Evolutionary conservation across 202 grass and related monocot genomes (phyloP), one percentile per base, ranked within the genome.

Genomic region (Dendrocalamus latiflorus): DNA sequence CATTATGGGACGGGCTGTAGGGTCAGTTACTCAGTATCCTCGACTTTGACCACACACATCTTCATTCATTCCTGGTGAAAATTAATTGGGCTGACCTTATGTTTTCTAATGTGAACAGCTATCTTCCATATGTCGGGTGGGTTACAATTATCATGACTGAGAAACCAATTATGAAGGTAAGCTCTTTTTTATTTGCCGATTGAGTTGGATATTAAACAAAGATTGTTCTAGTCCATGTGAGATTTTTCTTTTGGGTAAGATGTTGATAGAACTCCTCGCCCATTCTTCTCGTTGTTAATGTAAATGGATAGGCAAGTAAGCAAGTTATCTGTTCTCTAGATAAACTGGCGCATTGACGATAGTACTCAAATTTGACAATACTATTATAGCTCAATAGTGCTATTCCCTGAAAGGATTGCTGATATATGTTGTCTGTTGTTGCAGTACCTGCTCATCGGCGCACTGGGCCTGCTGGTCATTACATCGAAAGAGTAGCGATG

Each of bases 91-190:
- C 57, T 86, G 17, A 84, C 3, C 18, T 70, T 65, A 43, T 37
- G 13, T 44, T 81, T 67, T 81, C n/a, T 47, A 68, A 65, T 73
- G 56, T 24, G n/a, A 81, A 81, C 85, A 98, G 95, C 43, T 97
- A 81, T 88, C 88, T 97, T 84, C 95, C 92, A 59, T 85, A 93
- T 48, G 86, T 93, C 8, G 95, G 95, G 25, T 97, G 92, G 90
- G 92, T 93, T 74, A 94, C 95, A 65, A 94, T 97, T 81, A 84
- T 94, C 56, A 94, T 97, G 95, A 97, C 92, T 56, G 92, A 97
- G 80, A 91, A 98, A 70, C 92, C 95, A 37, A 59, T 94, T 64
- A 86, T 94, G 69, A 97, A 97, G 94, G 94, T 97, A 80, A 81
- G 71, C n/a, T 81, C 38, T 45, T 20, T 74, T 38, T 33, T 21